phyloP scores from a whole-genome alignment of 305 asterid species.

The Petunia hybrid region DNA sequence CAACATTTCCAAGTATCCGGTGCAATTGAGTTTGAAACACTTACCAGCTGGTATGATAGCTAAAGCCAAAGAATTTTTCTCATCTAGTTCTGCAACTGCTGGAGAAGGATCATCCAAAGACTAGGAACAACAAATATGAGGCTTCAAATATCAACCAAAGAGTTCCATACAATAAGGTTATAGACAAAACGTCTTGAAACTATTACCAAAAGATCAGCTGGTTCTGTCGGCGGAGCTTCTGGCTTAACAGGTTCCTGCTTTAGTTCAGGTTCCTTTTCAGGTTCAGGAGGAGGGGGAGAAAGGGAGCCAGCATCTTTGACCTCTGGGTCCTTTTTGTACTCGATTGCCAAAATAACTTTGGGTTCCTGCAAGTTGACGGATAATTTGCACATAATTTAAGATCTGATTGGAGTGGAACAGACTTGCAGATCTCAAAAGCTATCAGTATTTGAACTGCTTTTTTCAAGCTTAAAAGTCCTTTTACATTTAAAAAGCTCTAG shows the following conservation, averaged over 20 bases:
- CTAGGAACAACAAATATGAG: constrained; percentile 44
- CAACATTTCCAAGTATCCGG: neutral
- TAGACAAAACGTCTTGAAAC: constrained; percentile 17
- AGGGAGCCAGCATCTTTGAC: constrained; percentile 61
- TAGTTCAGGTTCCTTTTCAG: constrained; percentile 57
- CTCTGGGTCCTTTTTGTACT: constrained; percentile 71
- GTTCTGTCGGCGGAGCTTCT: constrained; percentile 61
- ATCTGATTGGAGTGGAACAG: neutral
- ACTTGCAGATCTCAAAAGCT: neutral
- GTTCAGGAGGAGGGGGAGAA: constrained; percentile 65
- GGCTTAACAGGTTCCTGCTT: constrained; percentile 60
- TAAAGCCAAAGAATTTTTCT: constrained; percentile 89
- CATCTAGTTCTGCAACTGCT: constrained; percentile 80
- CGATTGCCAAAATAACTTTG: constrained; percentile 76
- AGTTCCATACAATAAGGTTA: neutral
- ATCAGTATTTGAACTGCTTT: neutral
- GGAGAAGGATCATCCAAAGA: constrained; percentile 74
- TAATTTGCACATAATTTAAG: constrained; percentile 5
- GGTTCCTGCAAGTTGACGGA: constrained; percentile 21
- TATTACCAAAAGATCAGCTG: constrained; percentile 85
- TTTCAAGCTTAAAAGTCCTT: neutral
- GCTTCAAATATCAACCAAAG: constrained; percentile 13
- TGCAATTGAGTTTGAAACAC: constrained; percentile 34
- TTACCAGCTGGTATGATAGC: constrained; percentile 93
- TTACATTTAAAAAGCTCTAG: neutral